Evolutionary conservation across 805 yeast genomes (phyloP).

Genomic region (Blastobotrys americana): DNA sequence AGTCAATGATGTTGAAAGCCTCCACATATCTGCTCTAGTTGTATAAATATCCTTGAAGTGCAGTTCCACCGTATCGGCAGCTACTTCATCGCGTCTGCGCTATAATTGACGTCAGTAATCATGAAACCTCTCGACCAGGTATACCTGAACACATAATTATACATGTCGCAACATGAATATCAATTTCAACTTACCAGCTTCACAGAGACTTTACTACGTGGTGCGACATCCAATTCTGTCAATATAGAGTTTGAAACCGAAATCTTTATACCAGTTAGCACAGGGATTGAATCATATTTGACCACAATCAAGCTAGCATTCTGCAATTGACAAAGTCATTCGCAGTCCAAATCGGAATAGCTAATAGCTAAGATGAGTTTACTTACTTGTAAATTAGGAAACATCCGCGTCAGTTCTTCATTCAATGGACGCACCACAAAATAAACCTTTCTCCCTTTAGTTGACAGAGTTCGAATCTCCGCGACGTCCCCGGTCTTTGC

Average conservation of each 20-base stretch:
- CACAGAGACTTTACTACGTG: constrained; percentile 60
- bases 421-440: constrained; percentile 20
- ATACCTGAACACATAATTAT: too few relatives aligned
- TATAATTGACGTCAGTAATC: too few relatives aligned
- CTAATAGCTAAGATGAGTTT: not conserved
- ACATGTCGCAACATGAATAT: not conserved
- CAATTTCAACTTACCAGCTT: constrained; percentile 28
- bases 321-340: not conserved
- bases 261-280: too few relatives aligned
- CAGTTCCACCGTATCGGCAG: constrained; percentile 76
- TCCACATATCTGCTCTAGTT: constrained; percentile 93
- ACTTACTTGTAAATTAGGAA: constrained; percentile 21
- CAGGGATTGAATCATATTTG: too few relatives aligned
- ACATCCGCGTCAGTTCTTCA: constrained; percentile 13
- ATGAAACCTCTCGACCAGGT: not conserved
- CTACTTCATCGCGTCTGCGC: constrained; percentile 40
- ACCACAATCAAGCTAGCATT: not conserved
- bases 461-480: constrained; percentile 38
- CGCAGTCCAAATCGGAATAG: too few relatives aligned
- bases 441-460: constrained; percentile 23
- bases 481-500: constrained; percentile 70
- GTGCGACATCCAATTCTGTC: constrained; percentile 48
- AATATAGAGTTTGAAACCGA: constrained; percentile 20
- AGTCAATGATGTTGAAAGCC: constrained; percentile 52
- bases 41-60: constrained; percentile 72